Evolutionary conservation across 1,139 yeast genomes (phyloP).

Genomic region (Magnusiomyces tetraspermus): DNA sequence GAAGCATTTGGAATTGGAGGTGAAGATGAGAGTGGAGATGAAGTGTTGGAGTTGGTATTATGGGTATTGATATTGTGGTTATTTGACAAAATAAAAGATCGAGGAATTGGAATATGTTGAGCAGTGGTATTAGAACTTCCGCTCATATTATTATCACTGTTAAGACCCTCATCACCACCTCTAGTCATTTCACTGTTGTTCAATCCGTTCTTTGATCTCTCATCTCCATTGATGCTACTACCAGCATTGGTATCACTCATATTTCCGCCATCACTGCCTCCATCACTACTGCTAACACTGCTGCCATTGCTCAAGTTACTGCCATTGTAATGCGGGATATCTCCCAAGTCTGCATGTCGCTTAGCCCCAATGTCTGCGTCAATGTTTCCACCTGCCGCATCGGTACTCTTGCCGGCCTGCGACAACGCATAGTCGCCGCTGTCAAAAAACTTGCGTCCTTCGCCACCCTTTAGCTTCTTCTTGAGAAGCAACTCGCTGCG

Average conservation of each 20-base stretch:
- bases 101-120: not conserved
- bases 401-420: conserved; percentile 41
- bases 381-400: conserved; percentile 7
- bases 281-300: not conserved
- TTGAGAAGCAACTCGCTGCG: conserved; percentile 51
- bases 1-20: not conserved
- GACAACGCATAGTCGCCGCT: conserved; percentile 97
- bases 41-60: not conserved
- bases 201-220: too few species aligned
- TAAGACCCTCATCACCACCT: too few species aligned
- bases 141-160: not conserved
- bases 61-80: too few species aligned
- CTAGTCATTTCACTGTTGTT: too few species aligned
- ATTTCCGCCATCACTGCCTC: not conserved
- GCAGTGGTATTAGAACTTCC: not conserved
- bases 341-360: conserved; percentile 37
- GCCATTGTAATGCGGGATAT: conserved; percentile 31
- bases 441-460: conserved; percentile 87
- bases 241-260: not conserved
- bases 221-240: not conserved
- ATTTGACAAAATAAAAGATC: not conserved
- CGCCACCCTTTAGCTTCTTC: conserved; percentile 11
- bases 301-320: not conserved
- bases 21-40: not conserved
- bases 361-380: conserved; percentile 31